phyloP scores from a whole-genome alignment of 1,139 yeast genomes.

The Geotrichum bryndzae region DNA sequence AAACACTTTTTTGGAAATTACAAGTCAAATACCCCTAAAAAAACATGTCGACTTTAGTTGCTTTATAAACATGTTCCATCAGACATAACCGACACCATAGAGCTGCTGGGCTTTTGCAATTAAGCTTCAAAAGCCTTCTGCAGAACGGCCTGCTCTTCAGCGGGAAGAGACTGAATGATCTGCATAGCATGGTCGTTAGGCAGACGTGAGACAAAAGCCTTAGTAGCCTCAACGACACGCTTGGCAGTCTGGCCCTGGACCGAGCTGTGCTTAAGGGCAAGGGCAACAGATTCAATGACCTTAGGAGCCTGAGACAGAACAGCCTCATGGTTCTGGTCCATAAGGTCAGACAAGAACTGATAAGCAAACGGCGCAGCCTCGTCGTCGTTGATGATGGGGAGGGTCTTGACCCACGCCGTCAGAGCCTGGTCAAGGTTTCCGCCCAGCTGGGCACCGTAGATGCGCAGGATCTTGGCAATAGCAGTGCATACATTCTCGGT shows the following conservation, averaged over 20 bases:
- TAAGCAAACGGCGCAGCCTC: constrained; percentile 90
- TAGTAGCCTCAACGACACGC: constrained; percentile 53
- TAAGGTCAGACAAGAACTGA: constrained; percentile 65
- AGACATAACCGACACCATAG: no score
- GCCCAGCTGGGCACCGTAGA: constrained; percentile 44
- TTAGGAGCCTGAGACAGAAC: constrained; percentile 54
- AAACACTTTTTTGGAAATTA: no score
- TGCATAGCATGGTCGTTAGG: constrained; percentile 62
- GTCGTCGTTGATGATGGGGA: constrained; percentile 79
- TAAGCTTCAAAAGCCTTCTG: constrained; percentile 53
- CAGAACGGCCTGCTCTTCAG: constrained; percentile 55
- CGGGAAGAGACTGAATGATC: constrained; percentile 56
- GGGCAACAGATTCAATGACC: constrained; percentile 67
- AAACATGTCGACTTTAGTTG: no score
- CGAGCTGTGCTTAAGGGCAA: constrained; percentile 65
- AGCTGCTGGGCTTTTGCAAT: no score
- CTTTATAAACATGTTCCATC: no score
- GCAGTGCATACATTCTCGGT: constrained; percentile 83
- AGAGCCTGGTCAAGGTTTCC: constrained; percentile 53
- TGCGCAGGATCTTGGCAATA: constrained; percentile 62
- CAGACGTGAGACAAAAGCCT: constrained; percentile 38
- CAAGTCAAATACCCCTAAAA: no score
- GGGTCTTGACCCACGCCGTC: constrained; percentile 70
- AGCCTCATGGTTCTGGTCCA: constrained; percentile 62
- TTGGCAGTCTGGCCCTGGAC: constrained; percentile 67